Evolutionary conservation across 768 basidiomycete species (phyloP).

Genomic region (Auriscalpium microsporum): DNA sequence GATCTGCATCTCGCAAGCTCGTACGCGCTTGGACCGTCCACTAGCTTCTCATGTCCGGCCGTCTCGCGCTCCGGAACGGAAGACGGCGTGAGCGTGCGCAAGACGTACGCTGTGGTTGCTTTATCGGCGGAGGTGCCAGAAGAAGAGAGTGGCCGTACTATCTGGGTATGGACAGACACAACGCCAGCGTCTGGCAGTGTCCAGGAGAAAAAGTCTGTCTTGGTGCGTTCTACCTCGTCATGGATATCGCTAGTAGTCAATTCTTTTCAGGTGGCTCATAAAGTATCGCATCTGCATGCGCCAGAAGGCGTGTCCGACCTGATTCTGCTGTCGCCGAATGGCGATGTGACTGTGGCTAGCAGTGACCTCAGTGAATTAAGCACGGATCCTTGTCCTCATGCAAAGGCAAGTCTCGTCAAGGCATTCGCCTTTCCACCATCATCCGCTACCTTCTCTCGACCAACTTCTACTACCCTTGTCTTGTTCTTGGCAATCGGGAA

Average conservation of each 20-base stretch:
- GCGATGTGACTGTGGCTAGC: slow-evolving; percentile 26
- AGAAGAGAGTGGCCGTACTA: slow-evolving; percentile 7
- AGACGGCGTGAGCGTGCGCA: slow-evolving; percentile 6
- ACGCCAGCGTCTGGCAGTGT: slow-evolving; percentile 14
- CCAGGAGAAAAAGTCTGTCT: slow-evolving; percentile 30
- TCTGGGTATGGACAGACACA: slow-evolving; percentile 16
- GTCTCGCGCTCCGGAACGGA: slow-evolving; percentile 5
- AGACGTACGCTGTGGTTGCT: slow-evolving; percentile 9
- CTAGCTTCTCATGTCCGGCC: slow-evolving; percentile 13
- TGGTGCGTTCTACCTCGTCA: slow-evolving; percentile 31
- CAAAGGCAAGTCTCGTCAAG: slow-evolving; percentile 23
- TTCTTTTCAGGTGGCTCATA: slow-evolving; percentile 33
- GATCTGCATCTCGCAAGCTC: slow-evolving; percentile 9
- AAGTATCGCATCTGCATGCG: slow-evolving; percentile 30
- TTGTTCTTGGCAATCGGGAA: background rate
- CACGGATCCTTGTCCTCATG: slow-evolving; percentile 11
- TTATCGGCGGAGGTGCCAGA: background rate
- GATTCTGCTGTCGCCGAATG: slow-evolving; percentile 26
- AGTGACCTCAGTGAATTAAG: slow-evolving; percentile 21
- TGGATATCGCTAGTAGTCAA: slow-evolving; percentile 3
- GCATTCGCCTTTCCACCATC: slow-evolving; percentile 23
- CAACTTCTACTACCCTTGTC: background rate
- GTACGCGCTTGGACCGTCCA: slow-evolving; percentile 14
- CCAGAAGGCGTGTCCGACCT: slow-evolving; percentile 20
- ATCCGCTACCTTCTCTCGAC: slow-evolving; percentile 21